phyloP scores from a whole-genome alignment of 202 grass and related monocot species.

The Setaria viridis region DNA sequence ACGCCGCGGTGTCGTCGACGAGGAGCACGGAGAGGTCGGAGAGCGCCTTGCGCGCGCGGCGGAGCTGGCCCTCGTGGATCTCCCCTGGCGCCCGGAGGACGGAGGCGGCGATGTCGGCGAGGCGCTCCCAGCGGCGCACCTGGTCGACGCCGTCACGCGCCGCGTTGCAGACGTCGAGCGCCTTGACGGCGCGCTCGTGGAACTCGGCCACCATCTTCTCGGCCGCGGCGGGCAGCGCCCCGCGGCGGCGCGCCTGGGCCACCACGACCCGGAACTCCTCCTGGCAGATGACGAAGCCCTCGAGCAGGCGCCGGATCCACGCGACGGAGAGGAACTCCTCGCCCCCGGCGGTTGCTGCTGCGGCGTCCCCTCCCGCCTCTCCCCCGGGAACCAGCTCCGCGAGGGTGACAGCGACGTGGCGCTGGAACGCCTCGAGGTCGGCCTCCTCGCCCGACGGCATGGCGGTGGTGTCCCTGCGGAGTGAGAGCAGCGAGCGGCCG shows the following conservation, averaged over 20 bases:
- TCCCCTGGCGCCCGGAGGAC: constrained; percentile 56
- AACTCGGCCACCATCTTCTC: constrained; percentile 81
- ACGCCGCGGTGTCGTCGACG: constrained; percentile 74
- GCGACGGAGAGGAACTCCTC: constrained; percentile 70
- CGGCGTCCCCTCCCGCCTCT: not conserved
- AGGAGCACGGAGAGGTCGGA: constrained; percentile 80
- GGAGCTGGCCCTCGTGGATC: constrained; percentile 77
- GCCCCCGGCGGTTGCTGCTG: not conserved
- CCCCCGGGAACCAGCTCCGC: constrained; percentile 51
- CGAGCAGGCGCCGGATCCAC: constrained; percentile 90
- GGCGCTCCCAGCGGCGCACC: constrained; percentile 80
- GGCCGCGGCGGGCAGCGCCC: constrained; percentile 49
- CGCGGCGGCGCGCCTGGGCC: constrained; percentile 62
- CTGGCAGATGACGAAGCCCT: constrained; percentile 80
- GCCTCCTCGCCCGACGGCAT: constrained; percentile 70
- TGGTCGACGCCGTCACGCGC: constrained; percentile 88
- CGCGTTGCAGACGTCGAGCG: constrained; percentile 97
- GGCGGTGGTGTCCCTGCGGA: constrained; percentile 68
- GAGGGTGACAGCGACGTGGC: constrained; percentile 66
- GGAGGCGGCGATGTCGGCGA: constrained; percentile 77
- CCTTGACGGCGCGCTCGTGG: constrained; percentile 89
- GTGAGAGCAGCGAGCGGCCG: constrained; percentile 80
- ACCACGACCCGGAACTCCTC: constrained; percentile 89
- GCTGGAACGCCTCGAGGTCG: constrained; percentile 92
- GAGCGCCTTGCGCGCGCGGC: constrained; percentile 82